phyloP scores from a whole-genome alignment of 441 rosid species.

The Populus hybrid region DNA sequence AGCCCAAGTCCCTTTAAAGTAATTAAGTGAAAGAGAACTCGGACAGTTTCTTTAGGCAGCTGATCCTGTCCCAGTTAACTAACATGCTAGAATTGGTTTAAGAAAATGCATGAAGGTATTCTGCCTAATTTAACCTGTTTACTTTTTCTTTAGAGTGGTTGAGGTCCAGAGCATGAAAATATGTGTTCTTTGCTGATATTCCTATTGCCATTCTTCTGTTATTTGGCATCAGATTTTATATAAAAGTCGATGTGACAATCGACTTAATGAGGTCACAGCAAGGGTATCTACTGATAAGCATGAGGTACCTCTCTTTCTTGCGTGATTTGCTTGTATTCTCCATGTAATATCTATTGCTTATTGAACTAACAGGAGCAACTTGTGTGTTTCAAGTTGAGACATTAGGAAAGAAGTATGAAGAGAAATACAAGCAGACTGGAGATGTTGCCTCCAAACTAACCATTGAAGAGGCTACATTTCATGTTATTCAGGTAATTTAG shows the following conservation, averaged over 20 bases:
- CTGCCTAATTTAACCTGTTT: too few species aligned
- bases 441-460: constrained; percentile 90
- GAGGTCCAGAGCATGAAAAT: background rate
- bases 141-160: too few species aligned
- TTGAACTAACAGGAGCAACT: constrained; percentile 16
- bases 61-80: too few species aligned
- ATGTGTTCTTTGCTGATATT: constrained; percentile 11
- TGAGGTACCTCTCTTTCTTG: constrained; percentile 55
- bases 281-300: constrained; percentile 71
- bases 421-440: constrained; percentile 85
- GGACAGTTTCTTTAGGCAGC: too few species aligned
- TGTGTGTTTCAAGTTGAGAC: constrained; percentile 59
- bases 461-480: constrained; percentile 96
- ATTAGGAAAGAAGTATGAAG: constrained; percentile 79
- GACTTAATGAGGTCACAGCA: constrained; percentile 85
- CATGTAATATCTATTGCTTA: constrained; percentile 19
- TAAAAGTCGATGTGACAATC: constrained; percentile 96
- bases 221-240: constrained; percentile 63
- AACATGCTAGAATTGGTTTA: too few species aligned
- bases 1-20: too few species aligned
- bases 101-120: too few species aligned
- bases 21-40: too few species aligned
- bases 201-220: constrained; percentile 16
- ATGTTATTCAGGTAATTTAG: constrained; percentile 83
- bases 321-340: constrained; percentile 4